Evolutionary conservation across 805 yeast species (phyloP), one percentile per base, ranked within the genome.

Genomic region (Suhomyces xylopsoci): DNA sequence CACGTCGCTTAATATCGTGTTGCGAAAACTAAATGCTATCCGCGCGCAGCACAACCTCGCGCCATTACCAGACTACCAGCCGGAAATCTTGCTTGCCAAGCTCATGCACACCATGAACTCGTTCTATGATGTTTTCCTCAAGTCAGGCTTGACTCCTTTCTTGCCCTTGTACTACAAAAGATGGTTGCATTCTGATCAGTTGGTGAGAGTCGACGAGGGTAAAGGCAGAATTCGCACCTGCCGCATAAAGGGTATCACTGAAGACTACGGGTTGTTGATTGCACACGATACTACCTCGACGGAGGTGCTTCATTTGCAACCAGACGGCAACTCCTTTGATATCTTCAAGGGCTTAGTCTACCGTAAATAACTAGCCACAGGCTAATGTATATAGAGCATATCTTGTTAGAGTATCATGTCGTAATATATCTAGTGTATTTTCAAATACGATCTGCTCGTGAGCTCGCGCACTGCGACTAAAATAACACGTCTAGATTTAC

Each of bases 251-350:
- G 99, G 99, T 1, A 92, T 94, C 45, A 85, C 96, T 0, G 73
- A 77, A 2, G 96, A 91, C 51, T 88, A 85, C 68, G 99, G 99
- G 0, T 74, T 92, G 71, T 71, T 94, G 53, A 69, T 84, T 12
- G 99, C 89, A 2, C 84, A 82, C 54, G 96, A 88, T 57, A 66
- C 84, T 7, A 58, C 68, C 5, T 62, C 68, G 12, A 82, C 85
- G 1, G 77, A 73, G 42, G 72, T 62, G 4, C 84, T 79, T 57
- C 87, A 90, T 59, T 71, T 94, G 46, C 97, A 92, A 67, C 98
- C 99, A 0, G 99, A 94, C 68, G 99, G 99, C 0, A 94, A 94
- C 66, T 90, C 97, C 3, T 94, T 94, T 63, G 98, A 94, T 66
- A 92, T 94, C 79, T 88, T 94, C 73, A 87, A 81, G 59, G 98